Percentiles rank a stretch among this genome's conserved stretches.
Conservation (phyloP, 257 asterid genomes). For the Nicotiana paniculata region DNA sequence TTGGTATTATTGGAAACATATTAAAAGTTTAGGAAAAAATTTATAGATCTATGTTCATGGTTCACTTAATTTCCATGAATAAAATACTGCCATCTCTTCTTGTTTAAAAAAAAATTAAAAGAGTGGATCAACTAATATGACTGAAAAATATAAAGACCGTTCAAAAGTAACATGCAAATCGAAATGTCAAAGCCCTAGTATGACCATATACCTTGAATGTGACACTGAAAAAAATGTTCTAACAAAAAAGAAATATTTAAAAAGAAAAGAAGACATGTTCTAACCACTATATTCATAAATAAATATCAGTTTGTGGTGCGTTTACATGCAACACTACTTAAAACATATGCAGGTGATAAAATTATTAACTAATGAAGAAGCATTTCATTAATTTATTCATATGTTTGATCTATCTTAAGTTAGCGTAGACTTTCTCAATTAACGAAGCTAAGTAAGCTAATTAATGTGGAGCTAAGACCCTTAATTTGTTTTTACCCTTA, state of each 20-base stretch:
- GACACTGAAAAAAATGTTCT: constrained; percentile 20
- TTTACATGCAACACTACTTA: not conserved
- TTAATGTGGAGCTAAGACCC: too few relatives aligned
- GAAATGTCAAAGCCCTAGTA: not conserved
- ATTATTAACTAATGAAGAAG: not conserved
- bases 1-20: not conserved
- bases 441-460: not conserved
- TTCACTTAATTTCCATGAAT: not conserved
- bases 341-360: not conserved
- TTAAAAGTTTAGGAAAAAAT: not conserved
- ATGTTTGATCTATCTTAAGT: not conserved
- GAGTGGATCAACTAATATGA: not conserved
- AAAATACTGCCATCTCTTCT: not conserved
- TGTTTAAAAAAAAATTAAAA: not conserved
- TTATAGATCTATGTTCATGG: not conserved
- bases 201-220: not conserved
- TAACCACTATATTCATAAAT: constrained; percentile 18
- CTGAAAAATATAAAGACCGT: not conserved
- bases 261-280: not conserved
- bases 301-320: not conserved
- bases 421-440: not conserved
- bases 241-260: not conserved
- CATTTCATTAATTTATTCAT: not conserved
- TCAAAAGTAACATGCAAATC: not conserved
- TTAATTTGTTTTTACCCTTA: too few relatives aligned